A percentile compares a stretch with the other conserved stretches of the same genome.
These are phyloP conservation scores for Haplographium delicatum DNA, from an alignment of 495 filamentous ascomycete genomes.

Conservation along the genomic window DNA sequence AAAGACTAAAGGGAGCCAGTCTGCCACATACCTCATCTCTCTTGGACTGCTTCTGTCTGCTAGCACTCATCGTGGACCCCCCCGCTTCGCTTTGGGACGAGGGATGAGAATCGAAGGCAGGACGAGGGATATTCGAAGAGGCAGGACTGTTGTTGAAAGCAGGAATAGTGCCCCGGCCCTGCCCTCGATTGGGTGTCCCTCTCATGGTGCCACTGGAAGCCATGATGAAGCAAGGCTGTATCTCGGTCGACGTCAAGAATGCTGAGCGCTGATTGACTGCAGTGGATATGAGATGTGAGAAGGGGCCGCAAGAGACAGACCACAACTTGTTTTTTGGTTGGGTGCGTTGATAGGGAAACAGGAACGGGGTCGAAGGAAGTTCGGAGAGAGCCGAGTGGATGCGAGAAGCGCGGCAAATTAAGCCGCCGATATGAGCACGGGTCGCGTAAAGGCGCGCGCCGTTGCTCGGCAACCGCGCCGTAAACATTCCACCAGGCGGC, in stretches of 20 bases:
- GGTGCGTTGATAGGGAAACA: constrained; percentile 7
- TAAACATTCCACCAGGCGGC: no score
- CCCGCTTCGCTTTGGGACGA: constrained; percentile 60
- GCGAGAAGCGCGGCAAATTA: not conserved
- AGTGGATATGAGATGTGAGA: no score
- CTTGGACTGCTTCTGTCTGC: constrained; percentile 89
- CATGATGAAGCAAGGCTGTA: constrained; percentile 13
- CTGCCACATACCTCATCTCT: constrained; percentile 81
- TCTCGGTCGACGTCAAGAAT: constrained; percentile 9
- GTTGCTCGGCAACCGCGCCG: not conserved
- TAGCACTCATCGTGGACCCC: constrained; percentile 75
- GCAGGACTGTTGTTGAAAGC: constrained; percentile 61
- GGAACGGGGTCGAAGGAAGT: not conserved
- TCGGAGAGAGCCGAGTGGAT: not conserved
- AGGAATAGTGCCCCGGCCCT: constrained; percentile 61
- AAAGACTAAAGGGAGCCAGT: no score
- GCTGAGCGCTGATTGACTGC: constrained; percentile 17
- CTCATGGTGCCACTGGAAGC: constrained; percentile 38
- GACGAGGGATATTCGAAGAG: constrained; percentile 74
- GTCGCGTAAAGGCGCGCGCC: not conserved
- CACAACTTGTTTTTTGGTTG: constrained; percentile 1
- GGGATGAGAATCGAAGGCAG: constrained; percentile 60
- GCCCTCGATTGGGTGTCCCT: constrained; percentile 56
- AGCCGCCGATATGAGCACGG: not conserved
- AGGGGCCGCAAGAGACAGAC: not conserved